Percentiles rank a stretch among this genome's conserved stretches.
Conservation (phyloP, 495 filamentous ascomycete genomes). For the Articulospora tetracladia region DNA sequence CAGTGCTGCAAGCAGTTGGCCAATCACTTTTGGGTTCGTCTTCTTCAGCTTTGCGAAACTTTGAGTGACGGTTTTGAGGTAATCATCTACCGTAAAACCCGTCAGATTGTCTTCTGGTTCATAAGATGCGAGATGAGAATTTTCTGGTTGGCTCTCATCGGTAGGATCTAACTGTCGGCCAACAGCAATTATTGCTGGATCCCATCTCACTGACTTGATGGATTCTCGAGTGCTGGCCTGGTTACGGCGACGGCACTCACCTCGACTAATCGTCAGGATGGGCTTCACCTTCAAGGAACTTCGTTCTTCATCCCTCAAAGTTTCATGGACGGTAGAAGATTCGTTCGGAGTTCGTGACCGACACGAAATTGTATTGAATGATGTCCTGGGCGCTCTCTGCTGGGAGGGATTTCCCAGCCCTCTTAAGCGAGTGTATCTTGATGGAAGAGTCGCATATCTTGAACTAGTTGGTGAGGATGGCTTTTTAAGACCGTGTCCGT, state of each 20-base stretch:
- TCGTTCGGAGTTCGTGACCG: not conserved
- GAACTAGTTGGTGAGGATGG: not conserved
- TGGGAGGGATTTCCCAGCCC: no score
- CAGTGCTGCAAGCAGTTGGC: not conserved
- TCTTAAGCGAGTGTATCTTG: no score
- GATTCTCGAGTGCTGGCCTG: not conserved
- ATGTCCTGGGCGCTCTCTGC: no score
- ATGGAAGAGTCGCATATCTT: no score
- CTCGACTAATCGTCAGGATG: not conserved
- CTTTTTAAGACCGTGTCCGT: no score
- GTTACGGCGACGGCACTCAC: not conserved
- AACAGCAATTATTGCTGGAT: slow-evolving; percentile 19
- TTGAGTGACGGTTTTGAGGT: not conserved
- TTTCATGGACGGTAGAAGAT: no score
- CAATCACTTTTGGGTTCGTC: slow-evolving; percentile 3
- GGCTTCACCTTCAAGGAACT: not conserved
- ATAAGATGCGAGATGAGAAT: not conserved
- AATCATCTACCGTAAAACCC: not conserved
- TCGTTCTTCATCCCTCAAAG: not conserved
- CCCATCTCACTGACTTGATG: slow-evolving; percentile 19
- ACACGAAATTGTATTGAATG: no score
- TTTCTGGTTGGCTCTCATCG: not conserved
- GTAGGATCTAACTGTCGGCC: not conserved
- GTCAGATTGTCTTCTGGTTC: not conserved
- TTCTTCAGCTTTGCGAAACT: slow-evolving; percentile 16